These are phyloP conservation scores for Rhodosorus marinus DNA, from an alignment of 23 red algal species.

Conservation along the genomic window DNA sequence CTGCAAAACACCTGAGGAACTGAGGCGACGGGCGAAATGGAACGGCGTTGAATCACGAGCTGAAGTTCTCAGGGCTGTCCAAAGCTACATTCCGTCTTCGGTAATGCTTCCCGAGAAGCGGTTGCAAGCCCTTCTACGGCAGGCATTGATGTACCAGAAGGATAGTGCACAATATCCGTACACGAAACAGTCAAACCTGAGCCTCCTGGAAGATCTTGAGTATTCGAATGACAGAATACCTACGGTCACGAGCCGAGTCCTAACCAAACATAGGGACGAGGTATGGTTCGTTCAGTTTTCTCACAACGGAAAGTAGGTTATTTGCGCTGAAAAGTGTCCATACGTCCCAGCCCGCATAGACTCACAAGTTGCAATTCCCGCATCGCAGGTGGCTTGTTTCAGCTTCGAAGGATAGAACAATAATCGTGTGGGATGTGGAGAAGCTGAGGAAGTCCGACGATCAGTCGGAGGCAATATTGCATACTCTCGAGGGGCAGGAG, in stretches of 20 bases:
- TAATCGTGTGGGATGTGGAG: constrained; percentile 44
- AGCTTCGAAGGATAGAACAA: constrained; percentile 42
- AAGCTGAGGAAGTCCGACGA: constrained; percentile 5
- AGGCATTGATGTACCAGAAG: constrained; percentile 51
- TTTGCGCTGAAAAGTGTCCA: too few relatives aligned
- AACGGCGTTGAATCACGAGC: constrained; percentile 16
- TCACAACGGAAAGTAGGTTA: too few relatives aligned
- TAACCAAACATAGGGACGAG: constrained; percentile 58
- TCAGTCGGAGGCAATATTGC: constrained; percentile 15
- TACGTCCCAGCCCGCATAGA: too few relatives aligned
- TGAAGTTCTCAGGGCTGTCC: constrained; percentile 38
- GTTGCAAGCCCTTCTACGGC: constrained; percentile 48
- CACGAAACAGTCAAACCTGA: constrained; percentile 18
- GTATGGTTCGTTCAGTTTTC: constrained; percentile 98
- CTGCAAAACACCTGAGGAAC: constrained; percentile 46
- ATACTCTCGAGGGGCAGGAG: constrained; percentile 40
- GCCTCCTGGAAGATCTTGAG: constrained; percentile 75
- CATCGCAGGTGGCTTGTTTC: constrained; percentile 54
- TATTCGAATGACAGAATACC: constrained; percentile 50
- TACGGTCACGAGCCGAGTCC: constrained; percentile 13
- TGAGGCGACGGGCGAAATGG: constrained; percentile 49
- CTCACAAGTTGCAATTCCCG: too few relatives aligned
- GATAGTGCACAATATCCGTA: constrained; percentile 63
- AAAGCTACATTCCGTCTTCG: constrained; percentile 29
- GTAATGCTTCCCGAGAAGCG: constrained; percentile 41